Evolutionary conservation across 2,329 filamentous ascomycete species (phyloP), one percentile per base, ranked within the genome.

Genomic region (Xylariaceae sp.): DNA sequence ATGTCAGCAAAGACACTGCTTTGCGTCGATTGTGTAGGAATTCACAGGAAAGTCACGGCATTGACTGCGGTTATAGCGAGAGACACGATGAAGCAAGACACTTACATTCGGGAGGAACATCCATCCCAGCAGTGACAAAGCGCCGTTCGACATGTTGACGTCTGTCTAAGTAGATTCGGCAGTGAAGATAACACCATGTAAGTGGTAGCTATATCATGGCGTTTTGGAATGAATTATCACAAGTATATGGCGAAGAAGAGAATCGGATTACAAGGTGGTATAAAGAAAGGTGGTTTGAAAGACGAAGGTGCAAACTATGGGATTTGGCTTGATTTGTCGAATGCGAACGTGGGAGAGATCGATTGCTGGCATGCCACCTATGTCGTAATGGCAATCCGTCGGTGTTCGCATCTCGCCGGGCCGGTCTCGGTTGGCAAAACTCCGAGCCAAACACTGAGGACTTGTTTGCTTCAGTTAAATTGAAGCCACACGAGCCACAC

Each of bases 61-160:
- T 8, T 4, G 23, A 35, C 9, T 10, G 18, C 11, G 18, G 17
- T 9, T 9, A 11, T 7, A 49, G 7, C 17, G 10, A 42, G 45
- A 10, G 13, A 23, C 47, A 6, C 47, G 50, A 34, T n/a, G 37
- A 51, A 37, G 30, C 58, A 56, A 58, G 42, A 55, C 59, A 35
- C 79, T 53, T 72, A 83, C 82, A 55, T 76, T 75, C 51, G 82
- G 82, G 53, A 84, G 77, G 67, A 84, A 83, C 60, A 75, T 75
- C 82, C 82, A 85, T 67, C 81, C 82, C 66, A 83, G 58, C 49
- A 84, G 73, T 60, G 81, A 82, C 55, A 84, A 73, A 56, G 76
- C 72, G 37, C 60, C 70, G 48, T 61, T 52, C 18, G 81, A 81
- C 82, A 83, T 83, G 15, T 59, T 57, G 13, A 35, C 49, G 50